Evolutionary conservation across 2,329 filamentous ascomycete genomes (phyloP).

Genomic region (Dactylonectria estremocensis): DNA sequence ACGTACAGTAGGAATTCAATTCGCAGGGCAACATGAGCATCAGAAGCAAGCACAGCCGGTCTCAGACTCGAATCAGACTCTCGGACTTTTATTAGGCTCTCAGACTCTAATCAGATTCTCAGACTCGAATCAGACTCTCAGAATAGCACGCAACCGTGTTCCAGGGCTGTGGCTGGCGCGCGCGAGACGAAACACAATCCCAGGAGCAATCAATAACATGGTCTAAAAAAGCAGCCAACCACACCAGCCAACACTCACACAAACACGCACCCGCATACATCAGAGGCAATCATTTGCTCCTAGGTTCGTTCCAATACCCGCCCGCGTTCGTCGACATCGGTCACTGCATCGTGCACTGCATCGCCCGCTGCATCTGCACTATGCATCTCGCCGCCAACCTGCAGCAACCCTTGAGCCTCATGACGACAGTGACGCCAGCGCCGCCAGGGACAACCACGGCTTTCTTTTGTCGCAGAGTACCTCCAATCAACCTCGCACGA

Average conservation of each 20-base stretch:
- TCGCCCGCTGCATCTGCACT: constrained; percentile 39
- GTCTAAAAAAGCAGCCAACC: constrained; percentile 22
- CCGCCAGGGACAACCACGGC: background rate
- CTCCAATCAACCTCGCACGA: constrained; percentile 3
- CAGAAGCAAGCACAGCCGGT: constrained; percentile 6
- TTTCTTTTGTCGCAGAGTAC: background rate
- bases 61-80: constrained; percentile 1
- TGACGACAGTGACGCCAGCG: constrained; percentile 34
- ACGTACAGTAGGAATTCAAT: background rate
- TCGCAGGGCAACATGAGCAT: background rate
- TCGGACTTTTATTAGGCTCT: constrained; percentile 3
- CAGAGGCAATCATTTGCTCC: constrained; percentile 31
- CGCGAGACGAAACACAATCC: constrained; percentile 48
- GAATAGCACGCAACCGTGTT: constrained; percentile 3
- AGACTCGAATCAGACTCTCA: constrained; percentile 5
- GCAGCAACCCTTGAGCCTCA: constrained; percentile 47
- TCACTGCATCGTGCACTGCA: constrained; percentile 33
- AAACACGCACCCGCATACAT: constrained; percentile 26
- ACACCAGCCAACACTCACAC: constrained; percentile 14
- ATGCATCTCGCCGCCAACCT: constrained; percentile 44
- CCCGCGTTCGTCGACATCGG: constrained; percentile 37
- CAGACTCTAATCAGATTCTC: constrained; percentile 5
- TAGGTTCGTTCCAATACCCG: constrained; percentile 39
- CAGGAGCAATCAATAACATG: constrained; percentile 16
- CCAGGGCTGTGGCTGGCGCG: constrained; percentile 35